A percentile compares a stretch with the other conserved stretches of the same genome.
These are phyloP conservation scores for Fusarium lateritium DNA, from an alignment of 2,329 filamentous ascomycete genomes.

Conservation along the genomic window DNA sequence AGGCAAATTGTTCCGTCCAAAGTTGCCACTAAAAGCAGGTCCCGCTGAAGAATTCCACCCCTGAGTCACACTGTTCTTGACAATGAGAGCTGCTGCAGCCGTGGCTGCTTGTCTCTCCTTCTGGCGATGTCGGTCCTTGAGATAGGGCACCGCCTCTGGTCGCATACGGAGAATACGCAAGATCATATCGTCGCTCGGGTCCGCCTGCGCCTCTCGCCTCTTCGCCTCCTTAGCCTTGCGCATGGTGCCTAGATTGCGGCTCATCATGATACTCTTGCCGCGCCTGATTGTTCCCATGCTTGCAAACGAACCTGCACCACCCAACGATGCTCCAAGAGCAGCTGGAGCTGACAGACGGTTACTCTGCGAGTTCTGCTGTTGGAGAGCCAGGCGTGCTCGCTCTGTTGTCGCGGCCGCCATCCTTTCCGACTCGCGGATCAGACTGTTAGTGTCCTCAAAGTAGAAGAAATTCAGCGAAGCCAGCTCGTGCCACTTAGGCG, in stretches of 20 bases:
- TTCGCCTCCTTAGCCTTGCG: constrained; percentile 96
- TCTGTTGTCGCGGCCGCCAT: constrained; percentile 92
- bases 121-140: constrained; percentile 91
- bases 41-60: constrained; percentile 64
- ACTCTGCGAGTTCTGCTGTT: constrained; percentile 61
- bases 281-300: constrained; percentile 77
- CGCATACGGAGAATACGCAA: constrained; percentile 94
- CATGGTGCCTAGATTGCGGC: constrained; percentile 95
- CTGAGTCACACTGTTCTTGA: constrained; percentile 85
- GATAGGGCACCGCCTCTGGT: constrained; percentile 87
- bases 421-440: constrained; percentile 94
- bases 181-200: constrained; percentile 98
- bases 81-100: constrained; percentile 93
- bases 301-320: constrained; percentile 64
- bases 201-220: constrained; percentile 93
- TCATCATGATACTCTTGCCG: constrained; percentile 90
- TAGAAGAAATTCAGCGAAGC: constrained; percentile 99
- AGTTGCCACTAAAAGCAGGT: constrained; percentile 55
- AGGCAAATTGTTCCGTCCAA: constrained; percentile 63
- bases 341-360: constrained; percentile 81
- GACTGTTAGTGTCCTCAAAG: constrained; percentile 89
- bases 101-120: constrained; percentile 93
- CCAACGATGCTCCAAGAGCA: constrained; percentile 54
- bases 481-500: constrained; percentile 97
- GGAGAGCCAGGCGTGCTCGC: constrained; percentile 78